Percentiles rank a stretch among this genome's conserved stretches.
phyloP scores from a whole-genome alignment of 2,329 filamentous ascomycete genomes.

The Aspergillus sojae region DNA sequence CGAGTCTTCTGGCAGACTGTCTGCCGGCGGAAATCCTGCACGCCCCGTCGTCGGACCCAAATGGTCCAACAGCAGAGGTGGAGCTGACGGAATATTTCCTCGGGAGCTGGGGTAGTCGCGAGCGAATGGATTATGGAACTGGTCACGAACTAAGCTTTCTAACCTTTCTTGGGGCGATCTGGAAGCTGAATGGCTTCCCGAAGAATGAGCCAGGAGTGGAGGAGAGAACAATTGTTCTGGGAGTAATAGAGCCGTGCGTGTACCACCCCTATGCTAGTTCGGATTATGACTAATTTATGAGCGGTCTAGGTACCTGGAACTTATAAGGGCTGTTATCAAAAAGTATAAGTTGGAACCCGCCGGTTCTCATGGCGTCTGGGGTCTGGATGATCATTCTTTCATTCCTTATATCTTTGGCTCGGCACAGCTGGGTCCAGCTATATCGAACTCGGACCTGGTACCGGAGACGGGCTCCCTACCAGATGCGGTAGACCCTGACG shows the following conservation, averaged over 20 bases:
- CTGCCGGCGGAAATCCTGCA: conserved; percentile 55
- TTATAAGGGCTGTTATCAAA: conserved; percentile 80
- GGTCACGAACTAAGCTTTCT: conserved; percentile 95
- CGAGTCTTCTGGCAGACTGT: conserved; percentile 27
- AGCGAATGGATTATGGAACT: conserved; percentile 91
- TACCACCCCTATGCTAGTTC: too few species aligned
- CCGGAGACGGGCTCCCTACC: conserved; percentile 78
- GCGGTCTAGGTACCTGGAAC: conserved; percentile 67
- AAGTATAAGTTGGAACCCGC: conserved; percentile 94
- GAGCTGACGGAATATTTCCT: conserved; percentile 81
- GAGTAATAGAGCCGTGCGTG: conserved; percentile 73
- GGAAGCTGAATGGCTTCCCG: conserved; percentile 83
- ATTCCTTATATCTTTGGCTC: conserved; percentile 93
- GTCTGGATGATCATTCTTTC: conserved; percentile 96
- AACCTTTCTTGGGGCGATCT: conserved; percentile 85
- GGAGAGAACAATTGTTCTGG: conserved; percentile 79
- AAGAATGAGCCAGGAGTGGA: conserved; percentile 56
- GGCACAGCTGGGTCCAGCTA: conserved; percentile 80
- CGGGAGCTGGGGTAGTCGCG: conserved; percentile 83
- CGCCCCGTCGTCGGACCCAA: conserved; percentile 28
- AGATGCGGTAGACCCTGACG: conserved; percentile 70
- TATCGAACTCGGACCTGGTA: conserved; percentile 64
- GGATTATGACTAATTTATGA: background rate
- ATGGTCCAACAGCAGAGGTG: conserved; percentile 54
- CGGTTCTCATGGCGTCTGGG: conserved; percentile 96